Evolutionary conservation across 2,329 filamentous ascomycete genomes (phyloP), one percentile per base, ranked within the genome.

Genomic region (Sclerotiophoma versabilis): DNA sequence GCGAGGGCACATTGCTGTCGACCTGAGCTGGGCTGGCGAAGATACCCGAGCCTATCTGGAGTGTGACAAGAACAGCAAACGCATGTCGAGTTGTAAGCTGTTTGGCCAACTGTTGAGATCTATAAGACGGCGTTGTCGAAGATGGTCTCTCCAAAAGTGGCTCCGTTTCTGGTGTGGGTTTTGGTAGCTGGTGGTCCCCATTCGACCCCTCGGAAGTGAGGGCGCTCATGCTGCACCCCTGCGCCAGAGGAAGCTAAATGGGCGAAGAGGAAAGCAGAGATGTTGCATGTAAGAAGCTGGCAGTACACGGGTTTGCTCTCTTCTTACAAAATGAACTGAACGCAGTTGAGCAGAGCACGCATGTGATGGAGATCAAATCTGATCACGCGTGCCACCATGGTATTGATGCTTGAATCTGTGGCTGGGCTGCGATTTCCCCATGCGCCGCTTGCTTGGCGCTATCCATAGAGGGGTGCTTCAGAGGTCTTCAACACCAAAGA

Each of bases 21-120:
- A 88, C 85, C 10, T 84, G 80, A 0, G 84, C 84, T 0, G 85
- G 85, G 1, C 85, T 87, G 0, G 86, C 87, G 61, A 88, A 88
- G 15, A 88, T 82, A 27, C 86, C 85, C 46, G 83, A 85, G 7
- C 86, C 86, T 41, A 88, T 86, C 48, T 87, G 84, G 56, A 87
- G 84, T 62, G 83, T 84, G 55, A 87, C 81, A 33, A 87, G 77
- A 39, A 88, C 84, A 19, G 82, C 83, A 58, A 87, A 87, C 1
- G 71, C 72, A 64, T 73, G 71, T 22, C 71, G 70, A 25, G 70
- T 70, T n/a, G 71, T 72, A 36, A 74, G 71, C 50, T 70, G 71
- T 37, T 70, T 69, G 4, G 59, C 22, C 17, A 56, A 41, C 26
- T 49, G 44, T 10, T 60, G 52, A 36, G 58, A 42, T n/a, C 38